A percentile compares a stretch with the other conserved stretches of the same genome.
These are phyloP conservation scores for Jatropha multifida DNA, from an alignment of 441 rosid species.

Conservation along the genomic window DNA sequence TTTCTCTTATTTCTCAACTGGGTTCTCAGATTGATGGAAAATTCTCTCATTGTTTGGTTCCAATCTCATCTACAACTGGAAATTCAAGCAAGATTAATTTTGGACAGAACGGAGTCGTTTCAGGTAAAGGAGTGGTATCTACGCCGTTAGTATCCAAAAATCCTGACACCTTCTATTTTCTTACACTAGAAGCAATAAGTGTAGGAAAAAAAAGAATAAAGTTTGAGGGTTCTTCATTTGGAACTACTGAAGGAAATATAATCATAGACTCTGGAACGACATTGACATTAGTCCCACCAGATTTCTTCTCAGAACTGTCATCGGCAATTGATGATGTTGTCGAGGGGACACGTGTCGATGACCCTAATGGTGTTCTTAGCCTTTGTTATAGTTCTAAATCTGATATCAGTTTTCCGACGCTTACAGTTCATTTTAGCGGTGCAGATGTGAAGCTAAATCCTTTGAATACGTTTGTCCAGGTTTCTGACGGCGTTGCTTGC, in stretches of 20 bases:
- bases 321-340: background rate
- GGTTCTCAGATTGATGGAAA: slow-evolving; percentile 31
- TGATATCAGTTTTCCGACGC: background rate
- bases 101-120: slow-evolving; percentile 37
- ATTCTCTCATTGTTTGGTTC: slow-evolving; percentile 60
- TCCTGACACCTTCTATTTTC: slow-evolving; percentile 17
- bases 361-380: background rate
- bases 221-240: background rate
- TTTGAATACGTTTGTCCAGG: slow-evolving; percentile 1
- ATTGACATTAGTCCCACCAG: slow-evolving; percentile 23
- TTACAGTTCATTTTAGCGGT: slow-evolving; percentile 25
- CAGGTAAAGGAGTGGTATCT: slow-evolving; percentile 19
- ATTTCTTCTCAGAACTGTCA: slow-evolving; percentile 6
- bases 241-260: slow-evolving; percentile 21
- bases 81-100: slow-evolving; percentile 47
- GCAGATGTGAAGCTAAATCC: slow-evolving; percentile 18
- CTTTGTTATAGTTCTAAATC: slow-evolving; percentile 5
- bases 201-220: slow-evolving; percentile 18
- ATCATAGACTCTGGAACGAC: slow-evolving; percentile 33
- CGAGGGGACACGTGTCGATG: background rate
- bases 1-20: slow-evolving; percentile 51
- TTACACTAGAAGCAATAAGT: slow-evolving; percentile 20
- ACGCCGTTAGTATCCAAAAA: slow-evolving; percentile 4
- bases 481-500: slow-evolving; percentile 3
- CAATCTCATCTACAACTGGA: slow-evolving; percentile 13